phyloP scores from a whole-genome alignment of 345 rosid species.

The Brassica incana region DNA sequence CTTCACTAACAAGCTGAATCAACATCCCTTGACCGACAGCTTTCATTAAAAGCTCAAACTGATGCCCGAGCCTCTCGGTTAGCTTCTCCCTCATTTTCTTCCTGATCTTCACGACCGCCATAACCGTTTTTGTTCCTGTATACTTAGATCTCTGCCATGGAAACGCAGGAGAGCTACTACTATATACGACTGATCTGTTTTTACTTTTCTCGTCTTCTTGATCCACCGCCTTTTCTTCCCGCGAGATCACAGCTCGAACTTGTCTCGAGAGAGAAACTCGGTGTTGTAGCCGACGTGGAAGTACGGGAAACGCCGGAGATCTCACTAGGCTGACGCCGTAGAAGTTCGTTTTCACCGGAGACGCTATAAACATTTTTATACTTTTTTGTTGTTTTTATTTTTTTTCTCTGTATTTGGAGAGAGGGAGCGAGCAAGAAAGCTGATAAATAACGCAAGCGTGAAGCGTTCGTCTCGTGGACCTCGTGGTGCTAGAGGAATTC shows the following conservation, averaged over 20 bases:
- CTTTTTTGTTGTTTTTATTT: background rate
- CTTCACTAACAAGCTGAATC: constrained; percentile 83
- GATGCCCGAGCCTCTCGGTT: constrained; percentile 69
- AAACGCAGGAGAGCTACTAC: constrained; percentile 6
- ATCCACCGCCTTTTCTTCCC: constrained; percentile 59
- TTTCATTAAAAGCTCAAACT: constrained; percentile 62
- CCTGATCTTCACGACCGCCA: constrained; percentile 69
- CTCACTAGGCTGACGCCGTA: constrained; percentile 39
- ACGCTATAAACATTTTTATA: constrained; percentile 43
- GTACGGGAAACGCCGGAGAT: constrained; percentile 30
- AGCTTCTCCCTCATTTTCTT: constrained; percentile 79
- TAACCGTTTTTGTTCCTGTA: constrained; percentile 39
- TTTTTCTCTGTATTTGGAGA: background rate
- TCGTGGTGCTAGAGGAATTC: constrained; percentile 31
- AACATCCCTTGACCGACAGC: constrained; percentile 79
- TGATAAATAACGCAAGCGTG: constrained; percentile 19
- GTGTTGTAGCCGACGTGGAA: constrained; percentile 12
- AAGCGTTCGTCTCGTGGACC: constrained; percentile 30
- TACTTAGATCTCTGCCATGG: constrained; percentile 42
- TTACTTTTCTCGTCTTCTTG: constrained; percentile 39
- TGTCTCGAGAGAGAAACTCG: constrained; percentile 14
- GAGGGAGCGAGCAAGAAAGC: constrained; percentile 8
- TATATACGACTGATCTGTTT: constrained; percentile 19
- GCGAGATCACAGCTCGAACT: constrained; percentile 59
- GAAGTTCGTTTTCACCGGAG: constrained; percentile 48